Base-by-base conservation (phyloP, 1,284 basidiomycete genomes). In the Cryptococcus amylolentus region DNA sequence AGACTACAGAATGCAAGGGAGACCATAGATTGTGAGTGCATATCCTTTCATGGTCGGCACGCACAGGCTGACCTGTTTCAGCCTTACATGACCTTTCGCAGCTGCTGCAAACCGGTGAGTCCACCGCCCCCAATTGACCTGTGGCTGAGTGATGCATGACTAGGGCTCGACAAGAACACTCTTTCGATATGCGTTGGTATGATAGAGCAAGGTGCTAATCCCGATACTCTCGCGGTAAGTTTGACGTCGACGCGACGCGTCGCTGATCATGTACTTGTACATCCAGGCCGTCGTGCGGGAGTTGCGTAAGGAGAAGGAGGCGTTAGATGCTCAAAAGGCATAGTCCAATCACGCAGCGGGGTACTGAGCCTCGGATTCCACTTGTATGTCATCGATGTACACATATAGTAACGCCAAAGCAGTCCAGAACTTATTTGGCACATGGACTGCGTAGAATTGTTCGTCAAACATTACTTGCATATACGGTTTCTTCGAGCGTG, bases 121-220 rank as follows among this genome's bases (percentile, higher is more conserved):
- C 20, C 20, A 23, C 13, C 27, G 20, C 3, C 45, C 13, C 45
- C 13, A 14, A 28, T 43, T 40, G 14, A 27, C n/a, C 8, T 9
- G 44, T 18, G 26, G 35, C n/a, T n/a, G n/a, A n/a, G 31, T 35
- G 14, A 23, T n/a, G 6, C 27, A 44, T 41, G 13, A 8, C 3
- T 56, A 76, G 75, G 75, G 1, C 65, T 77, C 16, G 73, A 77
- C 39, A 77, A 75, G 56, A 72, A 74, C 51, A 69, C 71, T 8
- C 59, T 77, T 12, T 69, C 67, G 5, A 69, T 74, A 42, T 77
- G 75, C 57, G 68, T 75, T 12, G 69, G 71, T 7, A 75, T 77
- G 75, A 73, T 77, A 20, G 75, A 77, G 60, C 64, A 64, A 9
- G 75, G 75, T 37, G 69, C 75, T 23, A 75, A 75, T 58, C 75